Conservation (phyloP, 2,329 filamentous ascomycete species). For the Pseudodiploospora longispora region DNA sequence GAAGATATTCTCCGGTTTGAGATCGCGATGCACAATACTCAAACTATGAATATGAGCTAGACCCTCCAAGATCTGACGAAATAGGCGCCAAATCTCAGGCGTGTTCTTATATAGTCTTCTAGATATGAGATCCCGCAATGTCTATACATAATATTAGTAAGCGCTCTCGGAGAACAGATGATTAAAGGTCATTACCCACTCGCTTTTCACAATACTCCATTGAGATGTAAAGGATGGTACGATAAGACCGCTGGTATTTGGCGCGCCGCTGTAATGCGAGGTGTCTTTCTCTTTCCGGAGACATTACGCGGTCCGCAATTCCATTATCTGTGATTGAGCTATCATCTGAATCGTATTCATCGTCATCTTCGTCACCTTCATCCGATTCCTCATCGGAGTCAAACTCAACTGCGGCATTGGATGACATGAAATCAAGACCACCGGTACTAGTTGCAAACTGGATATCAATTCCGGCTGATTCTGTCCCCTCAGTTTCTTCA, state of each 20-base stretch:
- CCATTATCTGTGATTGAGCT: constrained; percentile 26
- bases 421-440: constrained; percentile 89
- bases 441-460: constrained; percentile 65
- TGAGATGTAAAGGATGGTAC: constrained; percentile 85
- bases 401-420: constrained; percentile 72
- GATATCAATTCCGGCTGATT: constrained; percentile 36
- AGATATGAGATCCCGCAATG: constrained; percentile 78
- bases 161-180: background rate
- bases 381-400: constrained; percentile 50
- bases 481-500: constrained; percentile 26
- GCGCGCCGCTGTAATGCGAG: constrained; percentile 21
- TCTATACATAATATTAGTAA: constrained; percentile 31
- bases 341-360: constrained; percentile 41
- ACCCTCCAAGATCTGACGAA: constrained; percentile 85
- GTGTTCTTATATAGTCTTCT: constrained; percentile 65
- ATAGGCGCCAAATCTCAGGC: constrained; percentile 80
- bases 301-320: constrained; percentile 17
- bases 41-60: constrained; percentile 82
- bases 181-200: constrained; percentile 33
- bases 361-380: constrained; percentile 38
- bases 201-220: constrained; percentile 98
- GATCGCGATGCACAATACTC: constrained; percentile 88
- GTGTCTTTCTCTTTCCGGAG: constrained; percentile 23
- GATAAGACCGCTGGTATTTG: constrained; percentile 44
- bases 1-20: constrained; percentile 97